Percentiles rank a stretch among this genome's conserved stretches.
Evolutionary conservation across 768 basidiomycete genomes (phyloP).

Genomic region (Termitomyces sp.): DNA sequence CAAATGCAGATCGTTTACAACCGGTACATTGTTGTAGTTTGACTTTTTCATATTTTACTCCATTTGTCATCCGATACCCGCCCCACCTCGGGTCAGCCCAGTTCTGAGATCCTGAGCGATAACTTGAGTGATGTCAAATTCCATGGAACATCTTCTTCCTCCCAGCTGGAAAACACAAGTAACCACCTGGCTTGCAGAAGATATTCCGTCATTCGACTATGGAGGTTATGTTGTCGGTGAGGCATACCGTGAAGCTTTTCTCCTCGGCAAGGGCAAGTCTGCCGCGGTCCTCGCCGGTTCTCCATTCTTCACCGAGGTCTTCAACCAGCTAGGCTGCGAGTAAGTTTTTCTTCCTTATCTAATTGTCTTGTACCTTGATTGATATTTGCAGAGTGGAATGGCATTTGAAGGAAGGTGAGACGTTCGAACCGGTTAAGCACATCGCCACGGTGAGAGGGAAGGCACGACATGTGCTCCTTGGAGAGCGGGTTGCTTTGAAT

Average conservation of each 20-base stretch:
- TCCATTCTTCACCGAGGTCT: slow-evolving; percentile 94
- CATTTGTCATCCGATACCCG: slow-evolving; percentile 1
- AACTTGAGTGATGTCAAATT: slow-evolving; percentile 26
- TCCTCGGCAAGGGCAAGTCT: slow-evolving; percentile 86
- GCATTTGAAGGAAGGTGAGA: slow-evolving; percentile 84
- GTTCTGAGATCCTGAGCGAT: no score
- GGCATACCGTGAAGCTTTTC: slow-evolving; percentile 76
- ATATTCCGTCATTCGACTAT: slow-evolving; percentile 95
- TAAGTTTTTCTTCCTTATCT: slow-evolving; percentile 38
- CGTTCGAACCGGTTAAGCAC: slow-evolving; percentile 76
- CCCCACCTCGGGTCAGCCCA: no score
- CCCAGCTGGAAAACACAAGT: slow-evolving; percentile 90
- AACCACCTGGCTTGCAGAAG: slow-evolving; percentile 82
- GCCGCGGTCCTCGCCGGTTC: slow-evolving; percentile 85
- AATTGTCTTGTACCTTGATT: not conserved
- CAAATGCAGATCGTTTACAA: not conserved
- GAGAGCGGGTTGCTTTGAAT: slow-evolving; percentile 92
- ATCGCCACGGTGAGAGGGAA: slow-evolving; percentile 91
- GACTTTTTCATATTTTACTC: not conserved
- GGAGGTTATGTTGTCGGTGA: slow-evolving; percentile 97
- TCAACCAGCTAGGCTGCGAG: slow-evolving; percentile 86
- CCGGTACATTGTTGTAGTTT: not conserved
- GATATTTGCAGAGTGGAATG: slow-evolving; percentile 74
- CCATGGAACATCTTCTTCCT: slow-evolving; percentile 75
- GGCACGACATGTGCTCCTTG: slow-evolving; percentile 83